A percentile compares a stretch with the other conserved stretches of the same genome.
Conservation (phyloP, 2,329 filamentous ascomycete genomes). For the Grosmannia serpens region DNA sequence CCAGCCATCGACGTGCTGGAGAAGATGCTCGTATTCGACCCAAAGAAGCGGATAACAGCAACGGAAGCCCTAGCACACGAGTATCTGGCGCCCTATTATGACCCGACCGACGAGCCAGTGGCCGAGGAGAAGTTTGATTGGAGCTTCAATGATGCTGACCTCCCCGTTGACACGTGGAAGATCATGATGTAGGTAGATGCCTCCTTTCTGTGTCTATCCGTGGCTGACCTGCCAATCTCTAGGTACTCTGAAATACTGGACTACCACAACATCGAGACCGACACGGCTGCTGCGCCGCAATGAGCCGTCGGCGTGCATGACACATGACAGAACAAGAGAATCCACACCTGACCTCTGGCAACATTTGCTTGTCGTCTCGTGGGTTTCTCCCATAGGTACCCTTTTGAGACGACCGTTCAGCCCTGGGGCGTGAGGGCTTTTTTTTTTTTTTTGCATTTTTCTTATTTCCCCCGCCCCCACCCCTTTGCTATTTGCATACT, state of each 20-base stretch:
- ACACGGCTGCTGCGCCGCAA: slow-evolving; percentile 20
- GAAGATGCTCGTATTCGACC: slow-evolving; percentile 95
- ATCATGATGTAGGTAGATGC: slow-evolving; percentile 82
- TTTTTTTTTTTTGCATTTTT: background rate
- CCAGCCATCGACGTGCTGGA: slow-evolving; percentile 86
- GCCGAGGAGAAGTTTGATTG: slow-evolving; percentile 98
- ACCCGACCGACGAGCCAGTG: slow-evolving; percentile 89
- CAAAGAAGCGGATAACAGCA: slow-evolving; percentile 88
- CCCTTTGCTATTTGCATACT: background rate
- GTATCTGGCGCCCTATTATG: slow-evolving; percentile 93
- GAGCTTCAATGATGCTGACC: slow-evolving; percentile 97
- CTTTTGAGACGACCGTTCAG: no score
- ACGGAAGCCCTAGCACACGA: slow-evolving; percentile 78
- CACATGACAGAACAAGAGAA: slow-evolving; percentile 18
- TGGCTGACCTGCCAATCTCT: background rate
- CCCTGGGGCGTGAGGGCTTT: no score
- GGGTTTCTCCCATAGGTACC: no score
- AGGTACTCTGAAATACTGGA: slow-evolving; percentile 99
- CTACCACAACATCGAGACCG: slow-evolving; percentile 82
- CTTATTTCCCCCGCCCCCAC: slow-evolving; percentile 18
- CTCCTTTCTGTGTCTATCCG: background rate
- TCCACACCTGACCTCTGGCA: no score
- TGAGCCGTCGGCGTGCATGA: no score
- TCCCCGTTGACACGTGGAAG: slow-evolving; percentile 99
- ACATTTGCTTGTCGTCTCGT: no score